These are phyloP conservation scores for Coprinopsis marcescibilis DNA, from an alignment of 768 basidiomycete genomes.

Conservation along the genomic window DNA sequence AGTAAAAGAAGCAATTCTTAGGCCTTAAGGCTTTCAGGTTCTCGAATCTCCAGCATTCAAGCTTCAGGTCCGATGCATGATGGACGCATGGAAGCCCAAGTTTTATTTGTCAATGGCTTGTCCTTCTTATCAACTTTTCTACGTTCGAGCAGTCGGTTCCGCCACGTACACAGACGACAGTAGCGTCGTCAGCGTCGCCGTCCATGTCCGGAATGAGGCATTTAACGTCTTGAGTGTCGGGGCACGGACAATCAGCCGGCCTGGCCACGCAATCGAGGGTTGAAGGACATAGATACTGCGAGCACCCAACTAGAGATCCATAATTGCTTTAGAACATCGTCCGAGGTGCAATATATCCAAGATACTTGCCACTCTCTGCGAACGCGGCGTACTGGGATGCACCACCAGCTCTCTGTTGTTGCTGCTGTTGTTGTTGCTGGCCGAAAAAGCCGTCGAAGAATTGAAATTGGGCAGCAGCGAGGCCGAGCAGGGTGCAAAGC, in stretches of 20 bases:
- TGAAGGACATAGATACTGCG: slow-evolving; percentile 69
- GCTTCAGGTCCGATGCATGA: too few species aligned
- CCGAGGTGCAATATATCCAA: not conserved
- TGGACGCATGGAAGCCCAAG: not conserved
- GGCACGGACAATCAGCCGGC: slow-evolving; percentile 73
- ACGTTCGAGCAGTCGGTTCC: slow-evolving; percentile 55
- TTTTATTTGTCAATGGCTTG: not conserved
- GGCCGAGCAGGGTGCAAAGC: slow-evolving; percentile 29
- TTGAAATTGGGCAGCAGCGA: slow-evolving; percentile 61
- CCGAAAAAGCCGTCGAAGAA: slow-evolving; percentile 78
- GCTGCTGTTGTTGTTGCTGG: slow-evolving; percentile 56
- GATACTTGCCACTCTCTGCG: slow-evolving; percentile 52
- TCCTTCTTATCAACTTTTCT: slow-evolving; percentile 45
- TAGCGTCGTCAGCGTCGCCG: slow-evolving; percentile 42
- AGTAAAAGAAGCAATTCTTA: too few species aligned
- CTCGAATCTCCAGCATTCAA: too few species aligned
- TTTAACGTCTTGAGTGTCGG: slow-evolving; percentile 68
- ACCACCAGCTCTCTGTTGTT: slow-evolving; percentile 47
- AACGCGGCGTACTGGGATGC: slow-evolving; percentile 62
- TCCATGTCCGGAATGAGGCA: slow-evolving; percentile 64
- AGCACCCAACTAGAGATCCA: slow-evolving; percentile 52
- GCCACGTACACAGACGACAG: slow-evolving; percentile 69
- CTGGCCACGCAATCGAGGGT: slow-evolving; percentile 64
- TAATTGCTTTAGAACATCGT: not conserved
- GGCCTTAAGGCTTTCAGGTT: too few species aligned